These are phyloP conservation scores for Epichloe scottii DNA, from an alignment of 2,329 filamentous ascomycete species.

Conservation along the genomic window DNA sequence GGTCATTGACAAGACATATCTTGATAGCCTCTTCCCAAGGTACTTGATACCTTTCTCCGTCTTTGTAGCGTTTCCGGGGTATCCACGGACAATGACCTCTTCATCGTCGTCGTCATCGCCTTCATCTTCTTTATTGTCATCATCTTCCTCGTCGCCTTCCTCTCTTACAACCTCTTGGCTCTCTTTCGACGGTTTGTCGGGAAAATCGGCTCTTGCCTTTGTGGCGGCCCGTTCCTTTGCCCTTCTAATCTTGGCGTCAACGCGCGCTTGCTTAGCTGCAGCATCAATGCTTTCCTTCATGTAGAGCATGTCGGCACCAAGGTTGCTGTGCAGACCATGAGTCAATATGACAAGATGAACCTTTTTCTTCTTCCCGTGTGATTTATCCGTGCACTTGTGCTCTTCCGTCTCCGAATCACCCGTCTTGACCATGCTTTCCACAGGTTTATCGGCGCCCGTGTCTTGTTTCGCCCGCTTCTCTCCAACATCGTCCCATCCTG, in stretches of 20 bases:
- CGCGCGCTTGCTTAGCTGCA: conserved; percentile 59
- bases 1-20: conserved; percentile 78
- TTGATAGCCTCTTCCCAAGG: conserved; percentile 83
- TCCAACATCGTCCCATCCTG: conserved; percentile 43
- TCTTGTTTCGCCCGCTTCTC: conserved; percentile 15
- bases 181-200: conserved; percentile 8
- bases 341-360: conserved; percentile 87
- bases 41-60: conserved; percentile 97
- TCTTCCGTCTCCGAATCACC: conserved; percentile 17
- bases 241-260: conserved; percentile 52
- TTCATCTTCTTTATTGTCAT: conserved; percentile 18
- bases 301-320: conserved; percentile 92
- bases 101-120: conserved; percentile 60
- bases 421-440: conserved; percentile 22
- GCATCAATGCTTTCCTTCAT: conserved; percentile 95
- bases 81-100: conserved; percentile 80
- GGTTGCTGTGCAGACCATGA: conserved; percentile 89
- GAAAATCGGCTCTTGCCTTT: conserved; percentile 7
- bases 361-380: conserved; percentile 51
- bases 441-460: conserved; percentile 17
- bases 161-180: conserved; percentile 4
- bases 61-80: conserved; percentile 75
- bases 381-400: conserved; percentile 4
- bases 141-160: conserved; percentile 7
- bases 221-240: conserved; percentile 31